A percentile compares a stretch with the other conserved stretches of the same genome.
These are phyloP conservation scores for Suhomyces pyralidae DNA, from an alignment of 805 yeast genomes.

Conservation along the genomic window DNA sequence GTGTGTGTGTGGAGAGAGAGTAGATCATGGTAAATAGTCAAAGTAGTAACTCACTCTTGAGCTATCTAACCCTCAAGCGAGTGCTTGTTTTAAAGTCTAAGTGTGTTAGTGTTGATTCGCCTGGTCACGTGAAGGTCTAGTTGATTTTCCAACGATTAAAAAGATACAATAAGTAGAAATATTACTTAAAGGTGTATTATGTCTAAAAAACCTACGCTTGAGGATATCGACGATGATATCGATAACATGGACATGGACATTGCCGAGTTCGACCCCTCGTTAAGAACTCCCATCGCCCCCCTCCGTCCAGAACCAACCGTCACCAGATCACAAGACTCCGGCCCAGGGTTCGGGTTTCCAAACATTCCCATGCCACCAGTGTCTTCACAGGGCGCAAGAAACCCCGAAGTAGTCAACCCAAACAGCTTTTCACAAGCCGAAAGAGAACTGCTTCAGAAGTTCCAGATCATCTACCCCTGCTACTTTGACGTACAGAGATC, in stretches of 20 bases:
- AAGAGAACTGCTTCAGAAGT: slow-evolving; percentile 57
- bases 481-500: slow-evolving; percentile 81
- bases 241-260: slow-evolving; percentile 92
- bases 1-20: too few relatives aligned
- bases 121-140: too few relatives aligned
- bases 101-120: too few relatives aligned
- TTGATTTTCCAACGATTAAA: too few relatives aligned
- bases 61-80: too few relatives aligned
- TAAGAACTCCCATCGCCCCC: slow-evolving; percentile 71
- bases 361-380: slow-evolving; percentile 24
- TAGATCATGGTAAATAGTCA: too few relatives aligned
- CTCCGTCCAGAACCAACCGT: slow-evolving; percentile 54
- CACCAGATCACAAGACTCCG: slow-evolving; percentile 56
- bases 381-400: slow-evolving; percentile 14
- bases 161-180: too few relatives aligned
- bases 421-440: slow-evolving; percentile 50
- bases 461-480: slow-evolving; percentile 85
- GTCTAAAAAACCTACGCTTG: slow-evolving; percentile 61
- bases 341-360: slow-evolving; percentile 11
- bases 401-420: slow-evolving; percentile 27
- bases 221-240: slow-evolving; percentile 80
- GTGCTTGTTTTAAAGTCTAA: too few relatives aligned
- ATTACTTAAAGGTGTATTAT: too few relatives aligned
- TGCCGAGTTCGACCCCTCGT: slow-evolving; percentile 76
- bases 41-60: too few relatives aligned